These are phyloP conservation scores for Paramarasmius palmivorus DNA, from an alignment of 1,284 basidiomycete species.

Conservation along the genomic window DNA sequence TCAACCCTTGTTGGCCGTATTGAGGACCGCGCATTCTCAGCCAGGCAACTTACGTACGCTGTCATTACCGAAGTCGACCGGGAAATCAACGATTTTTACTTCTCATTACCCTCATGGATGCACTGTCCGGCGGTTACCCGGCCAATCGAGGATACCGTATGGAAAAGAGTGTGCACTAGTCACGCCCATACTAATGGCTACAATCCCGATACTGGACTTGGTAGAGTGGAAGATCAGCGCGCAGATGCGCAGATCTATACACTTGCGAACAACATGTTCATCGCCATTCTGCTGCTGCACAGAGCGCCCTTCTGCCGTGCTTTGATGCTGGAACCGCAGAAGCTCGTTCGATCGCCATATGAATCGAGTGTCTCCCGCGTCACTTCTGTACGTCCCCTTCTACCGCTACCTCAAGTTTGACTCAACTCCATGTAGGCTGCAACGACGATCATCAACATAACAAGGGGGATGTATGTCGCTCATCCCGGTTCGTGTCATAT, in stretches of 20 bases:
- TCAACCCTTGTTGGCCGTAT: slow-evolving; percentile 21
- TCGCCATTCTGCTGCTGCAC: slow-evolving; percentile 22
- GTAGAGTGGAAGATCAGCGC: slow-evolving; percentile 13
- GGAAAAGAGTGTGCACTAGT: slow-evolving; percentile 8
- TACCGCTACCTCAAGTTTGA: not conserved
- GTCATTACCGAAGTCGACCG: slow-evolving; percentile 22
- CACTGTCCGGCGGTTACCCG: slow-evolving; percentile 20
- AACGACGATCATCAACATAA: slow-evolving; percentile 22
- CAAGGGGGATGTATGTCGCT: slow-evolving; percentile 22
- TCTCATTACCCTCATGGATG: slow-evolving; percentile 21
- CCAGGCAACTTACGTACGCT: slow-evolving; percentile 20
- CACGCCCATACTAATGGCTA: slow-evolving; percentile 2
- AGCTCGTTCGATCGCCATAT: slow-evolving; percentile 18
- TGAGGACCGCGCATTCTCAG: slow-evolving; percentile 20
- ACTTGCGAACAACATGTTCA: slow-evolving; percentile 21
- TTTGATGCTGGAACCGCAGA: slow-evolving; percentile 19
- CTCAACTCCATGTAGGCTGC: slow-evolving; percentile 18
- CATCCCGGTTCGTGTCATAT: slow-evolving; percentile 20
- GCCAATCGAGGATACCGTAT: slow-evolving; percentile 16
- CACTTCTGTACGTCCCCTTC: slow-evolving; percentile 12
- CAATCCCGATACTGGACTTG: slow-evolving; percentile 12
- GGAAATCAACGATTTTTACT: slow-evolving; percentile 23
- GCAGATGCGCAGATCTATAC: slow-evolving; percentile 20
- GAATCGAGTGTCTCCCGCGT: slow-evolving; percentile 19
- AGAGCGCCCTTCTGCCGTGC: slow-evolving; percentile 25